phyloP scores from a whole-genome alignment of 352 stramenopile genomes.

The Phytophthora cryptogea region DNA sequence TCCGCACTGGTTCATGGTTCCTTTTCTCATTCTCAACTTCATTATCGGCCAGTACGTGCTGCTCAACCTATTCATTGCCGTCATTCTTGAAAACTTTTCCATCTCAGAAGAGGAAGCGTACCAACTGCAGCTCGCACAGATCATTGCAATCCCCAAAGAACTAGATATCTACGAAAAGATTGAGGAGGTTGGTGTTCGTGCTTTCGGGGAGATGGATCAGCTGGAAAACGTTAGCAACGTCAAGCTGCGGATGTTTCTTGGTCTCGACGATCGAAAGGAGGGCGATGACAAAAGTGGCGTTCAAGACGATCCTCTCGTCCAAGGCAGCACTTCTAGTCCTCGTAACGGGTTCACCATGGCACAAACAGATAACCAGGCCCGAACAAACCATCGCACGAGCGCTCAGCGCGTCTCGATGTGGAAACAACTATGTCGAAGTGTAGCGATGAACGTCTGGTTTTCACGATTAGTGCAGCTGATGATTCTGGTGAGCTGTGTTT shows the following conservation, averaged over 20 bases:
- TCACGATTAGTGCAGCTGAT: conserved; percentile 67
- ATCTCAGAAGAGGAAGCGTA: conserved; percentile 84
- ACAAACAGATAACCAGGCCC: conserved; percentile 7
- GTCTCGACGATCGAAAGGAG: conserved; percentile 51
- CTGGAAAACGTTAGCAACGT: conserved; percentile 83
- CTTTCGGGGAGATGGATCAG: conserved; percentile 78
- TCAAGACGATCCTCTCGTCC: neutral
- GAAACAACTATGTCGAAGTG: conserved; percentile 33
- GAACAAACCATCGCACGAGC: conserved; percentile 11
- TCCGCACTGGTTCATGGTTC: conserved; percentile 70
- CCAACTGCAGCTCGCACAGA: conserved; percentile 80
- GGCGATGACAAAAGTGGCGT: conserved; percentile 4
- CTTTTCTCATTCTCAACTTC: conserved; percentile 78
- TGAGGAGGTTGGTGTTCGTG: conserved; percentile 74
- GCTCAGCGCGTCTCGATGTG: conserved; percentile 15
- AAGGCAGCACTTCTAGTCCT: neutral
- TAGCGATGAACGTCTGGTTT: conserved; percentile 49
- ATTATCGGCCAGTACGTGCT: conserved; percentile 81
- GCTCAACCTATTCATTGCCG: conserved; percentile 83
- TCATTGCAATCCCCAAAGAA: conserved; percentile 83
- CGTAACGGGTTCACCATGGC: conserved; percentile 7
- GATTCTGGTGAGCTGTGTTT: conserved; percentile 73
- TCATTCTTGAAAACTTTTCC: conserved; percentile 85
- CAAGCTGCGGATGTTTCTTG: conserved; percentile 79
- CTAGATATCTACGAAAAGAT: conserved; percentile 85